Conservation (phyloP, 257 asterid genomes). For the Solanum lignicaule region DNA sequence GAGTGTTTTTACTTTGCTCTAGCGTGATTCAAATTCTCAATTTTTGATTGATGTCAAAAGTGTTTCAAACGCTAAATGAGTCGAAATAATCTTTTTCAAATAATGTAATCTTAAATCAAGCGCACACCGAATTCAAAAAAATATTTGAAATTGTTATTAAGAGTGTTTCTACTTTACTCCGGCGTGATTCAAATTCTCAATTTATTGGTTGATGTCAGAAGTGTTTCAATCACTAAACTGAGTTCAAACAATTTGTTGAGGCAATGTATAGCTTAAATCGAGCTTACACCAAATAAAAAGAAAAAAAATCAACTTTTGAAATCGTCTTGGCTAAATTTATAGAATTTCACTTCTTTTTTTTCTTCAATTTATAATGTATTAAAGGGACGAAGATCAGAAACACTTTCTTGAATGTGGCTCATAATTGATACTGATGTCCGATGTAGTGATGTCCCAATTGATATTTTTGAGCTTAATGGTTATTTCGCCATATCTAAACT, state of each 20-base stretch:
- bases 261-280: not conserved
- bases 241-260: no score
- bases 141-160: no score
- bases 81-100: no score
- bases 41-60: not conserved
- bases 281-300: not conserved
- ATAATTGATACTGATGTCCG: not conserved
- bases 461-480: not conserved
- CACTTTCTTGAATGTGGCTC: not conserved
- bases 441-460: not conserved
- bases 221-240: not conserved
- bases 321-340: not conserved
- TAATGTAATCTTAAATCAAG: not conserved
- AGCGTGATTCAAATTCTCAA: no score
- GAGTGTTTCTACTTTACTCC: no score
- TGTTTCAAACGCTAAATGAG: not conserved
- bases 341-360: not conserved
- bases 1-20: no score
- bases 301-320: not conserved
- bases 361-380: not conserved
- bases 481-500: no score
- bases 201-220: not conserved
- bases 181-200: no score
- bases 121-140: no score
- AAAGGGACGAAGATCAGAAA: not conserved